These are phyloP conservation scores for Oryza punctata DNA, from an alignment of 176 grass and related monocot species.

Conservation along the genomic window DNA sequence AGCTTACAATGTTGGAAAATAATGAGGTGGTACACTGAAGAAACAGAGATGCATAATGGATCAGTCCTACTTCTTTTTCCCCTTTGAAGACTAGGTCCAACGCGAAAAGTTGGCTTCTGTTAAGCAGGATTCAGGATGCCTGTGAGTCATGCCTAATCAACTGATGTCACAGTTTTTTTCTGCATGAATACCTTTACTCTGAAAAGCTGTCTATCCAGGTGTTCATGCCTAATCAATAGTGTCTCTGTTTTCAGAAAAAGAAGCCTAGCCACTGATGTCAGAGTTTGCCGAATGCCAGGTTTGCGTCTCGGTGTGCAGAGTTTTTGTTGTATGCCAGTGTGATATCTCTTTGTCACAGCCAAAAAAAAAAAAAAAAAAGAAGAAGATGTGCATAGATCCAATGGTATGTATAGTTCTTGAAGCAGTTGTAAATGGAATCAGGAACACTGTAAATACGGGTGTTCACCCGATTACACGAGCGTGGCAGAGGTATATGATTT, in stretches of 20 bases:
- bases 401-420: constrained; percentile 42
- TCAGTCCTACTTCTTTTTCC: background rate
- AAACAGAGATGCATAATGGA: background rate
- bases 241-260: background rate
- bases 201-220: constrained; percentile 22
- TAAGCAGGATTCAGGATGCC: background rate
- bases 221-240: constrained; percentile 27
- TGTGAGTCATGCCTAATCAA: constrained; percentile 26
- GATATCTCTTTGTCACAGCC: background rate
- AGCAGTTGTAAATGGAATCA: constrained; percentile 28
- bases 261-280: constrained; percentile 22
- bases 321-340: background rate
- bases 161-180: background rate
- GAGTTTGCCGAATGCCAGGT: constrained; percentile 12
- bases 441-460: constrained; percentile 26
- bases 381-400: constrained; percentile 22
- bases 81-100: background rate
- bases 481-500: constrained; percentile 16
- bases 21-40: constrained; percentile 10
- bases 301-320: background rate
- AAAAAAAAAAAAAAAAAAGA: background rate
- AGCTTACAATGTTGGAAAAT: constrained; percentile 17
- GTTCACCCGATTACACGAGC: background rate
- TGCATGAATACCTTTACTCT: background rate
- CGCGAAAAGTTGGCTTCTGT: background rate